Percentiles rank a stretch among this genome's conserved stretches.
phyloP scores from a whole-genome alignment of 176 grass and related monocot genomes.

The Bromus sterilis region DNA sequence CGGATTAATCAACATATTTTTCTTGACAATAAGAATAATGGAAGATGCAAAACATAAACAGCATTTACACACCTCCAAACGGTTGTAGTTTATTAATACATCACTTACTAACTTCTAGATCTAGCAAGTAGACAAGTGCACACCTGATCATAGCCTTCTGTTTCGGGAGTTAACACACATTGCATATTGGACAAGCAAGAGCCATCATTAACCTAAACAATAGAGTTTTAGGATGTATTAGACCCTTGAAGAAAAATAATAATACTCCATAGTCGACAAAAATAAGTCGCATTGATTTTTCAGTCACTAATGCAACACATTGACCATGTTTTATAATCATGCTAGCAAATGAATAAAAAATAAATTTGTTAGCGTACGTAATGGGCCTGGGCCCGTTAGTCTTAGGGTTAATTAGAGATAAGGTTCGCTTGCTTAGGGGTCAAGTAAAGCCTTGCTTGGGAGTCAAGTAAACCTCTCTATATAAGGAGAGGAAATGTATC shows the following conservation, averaged over 20 bases:
- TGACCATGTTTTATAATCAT: not conserved
- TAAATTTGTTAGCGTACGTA: too few species aligned
- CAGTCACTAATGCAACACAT: not conserved
- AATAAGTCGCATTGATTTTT: not conserved
- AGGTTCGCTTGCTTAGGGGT: too few species aligned
- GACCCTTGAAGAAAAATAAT: not conserved
- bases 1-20: conserved; percentile 4
- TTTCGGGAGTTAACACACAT: conserved; percentile 82
- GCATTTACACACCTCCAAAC: not conserved
- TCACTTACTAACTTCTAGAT: not conserved
- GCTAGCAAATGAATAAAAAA: not conserved
- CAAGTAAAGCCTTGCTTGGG: too few species aligned
- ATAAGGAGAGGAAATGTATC: too few species aligned
- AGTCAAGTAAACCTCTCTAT: too few species aligned
- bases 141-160: conserved; percentile 93
- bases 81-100: not conserved
- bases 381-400: too few species aligned
- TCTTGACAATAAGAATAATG: not conserved
- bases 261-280: not conserved
- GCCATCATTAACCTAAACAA: conserved; percentile 88
- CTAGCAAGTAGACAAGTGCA: conserved; percentile 1
- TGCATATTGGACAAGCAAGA: conserved; percentile 99
- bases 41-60: not conserved
- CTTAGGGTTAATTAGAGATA: too few species aligned
- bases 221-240: conserved; percentile 1